Percentiles rank a stretch among this genome's conserved stretches.
Evolutionary conservation across 208 protist genomes (phyloP).

Genomic region (Leishmania guyanensis): DNA sequence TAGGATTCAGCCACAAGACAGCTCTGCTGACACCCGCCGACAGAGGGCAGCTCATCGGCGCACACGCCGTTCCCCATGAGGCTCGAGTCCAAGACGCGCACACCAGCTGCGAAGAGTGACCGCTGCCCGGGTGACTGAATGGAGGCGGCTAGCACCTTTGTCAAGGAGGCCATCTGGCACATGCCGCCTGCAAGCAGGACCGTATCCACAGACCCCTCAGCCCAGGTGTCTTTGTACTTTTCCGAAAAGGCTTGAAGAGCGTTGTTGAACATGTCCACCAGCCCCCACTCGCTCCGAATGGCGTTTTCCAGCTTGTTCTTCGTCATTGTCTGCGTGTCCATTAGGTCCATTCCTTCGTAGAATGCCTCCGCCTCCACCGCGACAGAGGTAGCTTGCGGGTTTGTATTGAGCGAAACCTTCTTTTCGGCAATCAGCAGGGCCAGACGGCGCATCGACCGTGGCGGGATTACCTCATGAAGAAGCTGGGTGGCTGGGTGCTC

Average conservation of each 20-base stretch:
- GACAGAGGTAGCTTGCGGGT: conserved; percentile 55
- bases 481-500: conserved; percentile 32
- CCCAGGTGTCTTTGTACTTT: conserved; percentile 18
- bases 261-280: conserved; percentile 63
- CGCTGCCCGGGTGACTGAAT: conserved; percentile 29
- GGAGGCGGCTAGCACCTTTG: conserved; percentile 39
- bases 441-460: conserved; percentile 72
- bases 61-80: conserved; percentile 52
- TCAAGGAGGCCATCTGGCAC: conserved; percentile 67
- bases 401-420: conserved; percentile 78
- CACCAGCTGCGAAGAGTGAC: conserved; percentile 17
- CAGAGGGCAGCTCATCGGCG: conserved; percentile 59
- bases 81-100: conserved; percentile 40
- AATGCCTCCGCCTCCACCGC: conserved; percentile 88
- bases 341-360: conserved; percentile 87
- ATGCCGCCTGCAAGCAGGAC: conserved; percentile 82
- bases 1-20: conserved; percentile 46
- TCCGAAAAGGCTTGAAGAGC: conserved; percentile 57
- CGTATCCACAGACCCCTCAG: conserved; percentile 35
- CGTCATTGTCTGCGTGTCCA: conserved; percentile 72
- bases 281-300: conserved; percentile 63
- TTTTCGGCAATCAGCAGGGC: conserved; percentile 71
- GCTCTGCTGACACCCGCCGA: conserved; percentile 79
- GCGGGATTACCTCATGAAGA: conserved; percentile 63
- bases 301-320: conserved; percentile 69